These are phyloP conservation scores for Kluyveromyces dobzhanskii DNA, from an alignment of 805 yeast genomes.

Conservation along the genomic window DNA sequence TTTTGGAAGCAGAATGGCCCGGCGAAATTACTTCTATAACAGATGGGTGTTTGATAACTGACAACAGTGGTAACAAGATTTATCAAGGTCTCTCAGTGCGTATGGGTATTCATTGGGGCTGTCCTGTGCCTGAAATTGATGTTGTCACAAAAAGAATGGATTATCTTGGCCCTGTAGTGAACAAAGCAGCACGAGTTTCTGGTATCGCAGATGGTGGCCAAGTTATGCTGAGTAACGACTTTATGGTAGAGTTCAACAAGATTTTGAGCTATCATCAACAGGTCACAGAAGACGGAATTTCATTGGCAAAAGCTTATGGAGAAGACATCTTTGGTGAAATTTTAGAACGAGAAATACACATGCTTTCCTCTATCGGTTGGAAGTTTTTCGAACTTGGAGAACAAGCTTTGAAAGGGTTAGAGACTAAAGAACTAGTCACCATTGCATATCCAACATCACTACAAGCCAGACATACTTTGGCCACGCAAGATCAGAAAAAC, in stretches of 20 bases:
- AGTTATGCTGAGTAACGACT: slow-evolving; percentile 77
- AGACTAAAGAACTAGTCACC: slow-evolving; percentile 82
- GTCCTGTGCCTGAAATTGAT: slow-evolving; percentile 92
- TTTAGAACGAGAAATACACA: slow-evolving; percentile 55
- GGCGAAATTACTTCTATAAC: slow-evolving; percentile 76
- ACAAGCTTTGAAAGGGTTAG: slow-evolving; percentile 85
- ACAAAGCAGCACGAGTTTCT: slow-evolving; percentile 85
- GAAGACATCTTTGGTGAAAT: slow-evolving; percentile 42
- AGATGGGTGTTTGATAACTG: slow-evolving; percentile 76
- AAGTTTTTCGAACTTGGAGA: slow-evolving; percentile 67
- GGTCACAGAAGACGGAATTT: slow-evolving; percentile 20
- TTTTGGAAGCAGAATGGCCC: slow-evolving; percentile 90
- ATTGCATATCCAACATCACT: slow-evolving; percentile 64
- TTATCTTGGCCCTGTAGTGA: slow-evolving; percentile 97
- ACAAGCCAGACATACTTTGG: slow-evolving; percentile 47
- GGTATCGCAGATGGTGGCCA: slow-evolving; percentile 99
- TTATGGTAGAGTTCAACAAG: slow-evolving; percentile 59
- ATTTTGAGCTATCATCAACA: slow-evolving; percentile 36
- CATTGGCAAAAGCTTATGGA: slow-evolving; percentile 36
- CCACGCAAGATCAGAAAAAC: slow-evolving; percentile 27
- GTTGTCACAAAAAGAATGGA: slow-evolving; percentile 96
- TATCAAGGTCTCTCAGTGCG: slow-evolving; percentile 90
- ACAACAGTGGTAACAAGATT: slow-evolving; percentile 45
- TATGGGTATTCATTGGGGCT: slow-evolving; percentile 99
- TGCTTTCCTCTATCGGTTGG: slow-evolving; percentile 64